These are phyloP conservation scores for Plasmodium coatneyi DNA, from an alignment of 169 alveolate genomes.

Conservation along the genomic window DNA sequence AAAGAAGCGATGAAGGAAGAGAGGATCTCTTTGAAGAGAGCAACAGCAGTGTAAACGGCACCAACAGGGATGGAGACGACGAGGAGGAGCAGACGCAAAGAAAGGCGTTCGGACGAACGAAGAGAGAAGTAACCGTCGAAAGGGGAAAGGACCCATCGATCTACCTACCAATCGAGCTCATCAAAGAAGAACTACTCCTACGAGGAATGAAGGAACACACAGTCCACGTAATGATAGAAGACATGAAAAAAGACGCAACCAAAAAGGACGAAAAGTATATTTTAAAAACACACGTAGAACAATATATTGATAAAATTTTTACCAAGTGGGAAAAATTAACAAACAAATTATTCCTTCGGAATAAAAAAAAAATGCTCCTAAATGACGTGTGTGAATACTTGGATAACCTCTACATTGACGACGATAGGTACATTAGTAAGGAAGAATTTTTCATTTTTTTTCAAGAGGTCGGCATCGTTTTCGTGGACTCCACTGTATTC, in stretches of 20 bases:
- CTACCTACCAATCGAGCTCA: not conserved
- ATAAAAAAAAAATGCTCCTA: slow-evolving; percentile 41
- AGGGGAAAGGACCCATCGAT: not conserved
- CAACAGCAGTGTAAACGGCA: not conserved
- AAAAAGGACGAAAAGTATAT: not conserved
- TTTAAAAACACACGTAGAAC: slow-evolving; percentile 29
- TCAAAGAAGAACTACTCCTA: slow-evolving; percentile 29
- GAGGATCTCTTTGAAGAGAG: not conserved
- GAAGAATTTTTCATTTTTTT: slow-evolving; percentile 63
- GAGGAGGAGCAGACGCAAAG: not conserved
- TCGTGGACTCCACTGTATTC: slow-evolving; percentile 36
- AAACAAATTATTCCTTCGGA: slow-evolving; percentile 32
- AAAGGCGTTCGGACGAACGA: not conserved
- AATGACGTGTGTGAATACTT: slow-evolving; percentile 68
- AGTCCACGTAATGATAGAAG: slow-evolving; percentile 9
- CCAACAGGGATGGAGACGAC: not conserved
- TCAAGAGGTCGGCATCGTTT: slow-evolving; percentile 50
- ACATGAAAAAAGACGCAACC: slow-evolving; percentile 10
- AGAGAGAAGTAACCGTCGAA: not conserved
- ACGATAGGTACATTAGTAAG: slow-evolving; percentile 46
- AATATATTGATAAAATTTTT: slow-evolving; percentile 46
- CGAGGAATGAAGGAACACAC: slow-evolving; percentile 18
- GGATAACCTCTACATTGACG: slow-evolving; percentile 39
- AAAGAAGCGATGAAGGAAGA: not conserved
- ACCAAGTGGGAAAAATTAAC: slow-evolving; percentile 53